Conservation (phyloP, 352 stramenopile genomes). For the Phytophthora aleatoria region DNA sequence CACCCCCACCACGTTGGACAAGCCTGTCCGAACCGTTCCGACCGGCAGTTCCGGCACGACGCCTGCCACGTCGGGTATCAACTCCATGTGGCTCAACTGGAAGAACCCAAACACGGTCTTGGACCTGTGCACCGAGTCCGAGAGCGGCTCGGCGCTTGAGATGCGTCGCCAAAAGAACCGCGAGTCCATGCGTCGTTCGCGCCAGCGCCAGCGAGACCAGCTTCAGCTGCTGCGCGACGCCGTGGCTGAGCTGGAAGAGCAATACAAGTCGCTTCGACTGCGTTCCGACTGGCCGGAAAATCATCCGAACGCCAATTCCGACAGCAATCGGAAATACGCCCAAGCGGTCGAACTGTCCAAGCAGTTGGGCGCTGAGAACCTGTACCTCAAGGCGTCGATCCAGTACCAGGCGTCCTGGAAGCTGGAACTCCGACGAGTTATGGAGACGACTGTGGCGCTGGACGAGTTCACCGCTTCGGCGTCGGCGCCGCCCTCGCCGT, state of each 20-base stretch:
- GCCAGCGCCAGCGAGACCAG: constrained; percentile 53
- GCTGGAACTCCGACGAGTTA: constrained; percentile 48
- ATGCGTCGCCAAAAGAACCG: constrained; percentile 56
- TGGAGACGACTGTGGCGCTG: constrained; percentile 47
- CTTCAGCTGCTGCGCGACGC: constrained; percentile 46
- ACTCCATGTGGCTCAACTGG: constrained; percentile 55
- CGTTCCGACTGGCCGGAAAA: constrained; percentile 14
- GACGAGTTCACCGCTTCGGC: constrained; percentile 29
- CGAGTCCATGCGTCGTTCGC: constrained; percentile 61
- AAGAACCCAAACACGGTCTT: constrained; percentile 35
- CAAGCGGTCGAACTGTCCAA: constrained; percentile 41
- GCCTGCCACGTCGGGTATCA: constrained; percentile 5
- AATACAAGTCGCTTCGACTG: constrained; percentile 50
- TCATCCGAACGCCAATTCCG: background rate
- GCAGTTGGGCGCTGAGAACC: constrained; percentile 57
- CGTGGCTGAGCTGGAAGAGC: constrained; percentile 42
- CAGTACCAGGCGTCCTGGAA: constrained; percentile 56
- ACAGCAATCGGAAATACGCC: constrained; percentile 19
- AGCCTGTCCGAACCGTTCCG: background rate
- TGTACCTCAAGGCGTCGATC: constrained; percentile 52
- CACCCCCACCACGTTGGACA: constrained; percentile 12
- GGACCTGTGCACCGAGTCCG: constrained; percentile 39
- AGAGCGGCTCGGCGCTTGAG: constrained; percentile 41
- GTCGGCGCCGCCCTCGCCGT: constrained; percentile 20
- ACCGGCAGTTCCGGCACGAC: background rate